A percentile compares a stretch with the other conserved stretches of the same genome.
Evolutionary conservation across 139 green algal species (phyloP).

Genomic region (Spirogloea muscicola): DNA sequence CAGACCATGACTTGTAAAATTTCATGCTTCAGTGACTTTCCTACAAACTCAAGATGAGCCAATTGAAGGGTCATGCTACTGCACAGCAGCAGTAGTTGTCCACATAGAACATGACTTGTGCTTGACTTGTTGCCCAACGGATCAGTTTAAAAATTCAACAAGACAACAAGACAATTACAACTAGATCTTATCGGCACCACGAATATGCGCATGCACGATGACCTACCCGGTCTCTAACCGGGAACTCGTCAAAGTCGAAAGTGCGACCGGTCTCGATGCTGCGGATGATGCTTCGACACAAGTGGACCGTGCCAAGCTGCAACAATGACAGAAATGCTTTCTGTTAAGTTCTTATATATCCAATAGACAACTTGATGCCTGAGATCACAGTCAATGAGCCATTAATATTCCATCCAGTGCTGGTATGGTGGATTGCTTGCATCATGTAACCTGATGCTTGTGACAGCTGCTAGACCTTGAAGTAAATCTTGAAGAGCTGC

Average conservation of each 20-base stretch:
- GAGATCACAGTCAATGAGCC: not conserved
- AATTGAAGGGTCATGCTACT: not conserved
- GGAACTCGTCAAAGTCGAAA: constrained; percentile 32
- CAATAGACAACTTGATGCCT: not conserved
- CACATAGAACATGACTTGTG: not conserved
- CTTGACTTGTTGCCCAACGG: not conserved
- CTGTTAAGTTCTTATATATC: not conserved
- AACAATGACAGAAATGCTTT: not conserved
- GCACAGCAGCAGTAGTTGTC: not conserved
- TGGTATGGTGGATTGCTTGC: not conserved
- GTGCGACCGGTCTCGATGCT: constrained; percentile 12
- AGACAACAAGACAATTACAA: not conserved
- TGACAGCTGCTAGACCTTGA: constrained; percentile 61
- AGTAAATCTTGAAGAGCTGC: constrained; percentile 75
- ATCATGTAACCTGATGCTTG: constrained; percentile 28
- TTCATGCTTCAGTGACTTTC: not conserved
- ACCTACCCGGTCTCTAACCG: constrained; percentile 19
- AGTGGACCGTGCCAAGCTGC: constrained; percentile 31
- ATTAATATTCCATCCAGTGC: not conserved
- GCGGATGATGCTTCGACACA: constrained; percentile 33
- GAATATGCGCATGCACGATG: not conserved
- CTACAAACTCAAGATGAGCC: not conserved
- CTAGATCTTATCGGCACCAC: not conserved
- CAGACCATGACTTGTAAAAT: not conserved
- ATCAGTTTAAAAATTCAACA: not conserved